A percentile compares a stretch with the other conserved stretches of the same genome.
Conservation (phyloP, 2,329 filamentous ascomycete genomes). For the Xylariaceae sp. region DNA sequence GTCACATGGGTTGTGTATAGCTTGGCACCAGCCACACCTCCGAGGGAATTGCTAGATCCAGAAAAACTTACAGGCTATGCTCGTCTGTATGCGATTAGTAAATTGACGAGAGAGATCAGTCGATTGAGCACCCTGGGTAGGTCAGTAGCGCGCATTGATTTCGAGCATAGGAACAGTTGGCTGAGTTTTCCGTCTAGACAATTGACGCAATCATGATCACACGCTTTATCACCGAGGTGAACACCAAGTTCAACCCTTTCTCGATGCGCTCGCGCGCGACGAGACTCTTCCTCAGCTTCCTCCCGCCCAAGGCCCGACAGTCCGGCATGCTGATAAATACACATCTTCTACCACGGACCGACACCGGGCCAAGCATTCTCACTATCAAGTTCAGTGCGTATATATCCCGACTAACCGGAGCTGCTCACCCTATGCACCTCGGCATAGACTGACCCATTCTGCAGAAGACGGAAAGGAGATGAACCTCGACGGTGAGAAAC, state of each 20-base stretch:
- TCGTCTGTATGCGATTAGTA: neutral
- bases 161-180: neutral
- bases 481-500: constrained; percentile 75
- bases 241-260: constrained; percentile 93
- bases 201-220: constrained; percentile 69
- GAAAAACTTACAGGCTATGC: constrained; percentile 16
- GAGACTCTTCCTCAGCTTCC: constrained; percentile 81
- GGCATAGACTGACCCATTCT: constrained; percentile 27
- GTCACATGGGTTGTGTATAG: neutral
- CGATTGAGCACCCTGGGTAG: constrained; percentile 2
- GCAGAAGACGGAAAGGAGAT: constrained; percentile 92
- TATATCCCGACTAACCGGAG: constrained; percentile 3
- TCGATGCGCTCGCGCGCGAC: constrained; percentile 76
- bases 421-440: neutral
- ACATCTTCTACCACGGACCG: constrained; percentile 71
- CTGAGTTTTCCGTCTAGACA: neutral
- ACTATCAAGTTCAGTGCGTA: constrained; percentile 82
- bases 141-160: neutral
- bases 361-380: constrained; percentile 69
- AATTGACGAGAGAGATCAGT: neutral
- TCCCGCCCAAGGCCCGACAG: constrained; percentile 77
- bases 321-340: constrained; percentile 77
- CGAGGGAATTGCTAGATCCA: constrained; percentile 9
- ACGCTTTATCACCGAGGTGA: constrained; percentile 82
- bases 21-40: neutral